These are phyloP conservation scores for Zymoseptoria brevis DNA, from an alignment of 2,329 filamentous ascomycete species.

Conservation along the genomic window DNA sequence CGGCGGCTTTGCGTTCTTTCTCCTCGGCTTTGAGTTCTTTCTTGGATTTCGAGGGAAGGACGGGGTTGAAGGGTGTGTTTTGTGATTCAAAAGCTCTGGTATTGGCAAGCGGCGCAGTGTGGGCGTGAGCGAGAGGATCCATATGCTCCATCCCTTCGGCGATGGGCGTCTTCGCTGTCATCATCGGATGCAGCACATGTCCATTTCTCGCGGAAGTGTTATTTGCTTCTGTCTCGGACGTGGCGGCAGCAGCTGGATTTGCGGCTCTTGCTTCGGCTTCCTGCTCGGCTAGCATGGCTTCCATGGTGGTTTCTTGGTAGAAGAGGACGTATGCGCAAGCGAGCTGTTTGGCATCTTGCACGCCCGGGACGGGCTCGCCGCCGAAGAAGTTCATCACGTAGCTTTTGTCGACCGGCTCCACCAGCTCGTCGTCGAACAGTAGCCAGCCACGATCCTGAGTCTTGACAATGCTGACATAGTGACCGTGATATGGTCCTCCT, in stretches of 20 bases:
- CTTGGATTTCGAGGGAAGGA: constrained; percentile 53
- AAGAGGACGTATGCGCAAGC: constrained; percentile 96
- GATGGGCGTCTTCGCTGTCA: constrained; percentile 33
- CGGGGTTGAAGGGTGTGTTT: constrained; percentile 38
- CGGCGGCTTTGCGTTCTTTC: constrained; percentile 49
- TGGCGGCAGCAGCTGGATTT: constrained; percentile 23
- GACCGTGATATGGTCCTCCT: constrained; percentile 91
- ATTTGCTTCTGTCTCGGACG: constrained; percentile 27
- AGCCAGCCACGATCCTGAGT: constrained; percentile 94
- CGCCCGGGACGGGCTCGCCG: constrained; percentile 51
- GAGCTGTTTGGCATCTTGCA: constrained; percentile 50
- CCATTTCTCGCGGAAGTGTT: constrained; percentile 19
- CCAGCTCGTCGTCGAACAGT: constrained; percentile 95
- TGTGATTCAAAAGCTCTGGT: constrained; percentile 24
- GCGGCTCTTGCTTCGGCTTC: constrained; percentile 58
- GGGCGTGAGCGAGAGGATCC: constrained; percentile 56
- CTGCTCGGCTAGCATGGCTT: constrained; percentile 66
- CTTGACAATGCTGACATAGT: constrained; percentile 97
- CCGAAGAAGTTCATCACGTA: constrained; percentile 97
- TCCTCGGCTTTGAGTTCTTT: constrained; percentile 55
- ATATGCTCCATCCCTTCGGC: constrained; percentile 43
- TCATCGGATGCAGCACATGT: constrained; percentile 25
- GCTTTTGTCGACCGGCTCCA: constrained; percentile 92
- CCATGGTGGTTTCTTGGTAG: constrained; percentile 80
- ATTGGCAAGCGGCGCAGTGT: constrained; percentile 42